Conservation (phyloP, 2,329 filamentous ascomycete genomes). For the Cephalotrichum gorgonifer region DNA sequence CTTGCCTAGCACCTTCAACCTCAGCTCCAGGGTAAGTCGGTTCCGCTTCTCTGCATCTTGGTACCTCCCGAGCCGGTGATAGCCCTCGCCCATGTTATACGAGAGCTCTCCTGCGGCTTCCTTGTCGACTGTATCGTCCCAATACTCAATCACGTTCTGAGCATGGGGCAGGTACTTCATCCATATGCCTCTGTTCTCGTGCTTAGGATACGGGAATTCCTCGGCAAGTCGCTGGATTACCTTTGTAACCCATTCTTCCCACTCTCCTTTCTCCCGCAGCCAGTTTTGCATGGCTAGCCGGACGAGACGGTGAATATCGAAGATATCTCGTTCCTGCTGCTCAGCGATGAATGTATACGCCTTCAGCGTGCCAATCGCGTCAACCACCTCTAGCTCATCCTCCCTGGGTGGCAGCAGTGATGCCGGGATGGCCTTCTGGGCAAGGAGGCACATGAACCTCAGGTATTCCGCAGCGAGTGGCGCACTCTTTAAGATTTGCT, state of each 20-base stretch:
- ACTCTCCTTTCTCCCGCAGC: slow-evolving; percentile 7
- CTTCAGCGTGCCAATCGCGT: slow-evolving; percentile 15
- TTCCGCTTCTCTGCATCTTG: not conserved
- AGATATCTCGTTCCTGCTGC: slow-evolving; percentile 10
- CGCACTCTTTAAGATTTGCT: slow-evolving; percentile 19
- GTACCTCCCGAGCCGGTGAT: not conserved
- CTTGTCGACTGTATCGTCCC: not conserved
- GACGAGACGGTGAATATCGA: slow-evolving; percentile 19
- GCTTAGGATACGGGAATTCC: not conserved
- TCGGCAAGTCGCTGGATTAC: not conserved
- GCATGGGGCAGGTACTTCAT: too few species aligned
- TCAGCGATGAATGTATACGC: slow-evolving; percentile 15
- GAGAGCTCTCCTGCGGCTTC: not conserved
- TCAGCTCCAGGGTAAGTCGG: not conserved
- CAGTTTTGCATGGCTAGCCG: slow-evolving; percentile 14
- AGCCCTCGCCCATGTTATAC: too few species aligned
- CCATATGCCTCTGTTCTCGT: not conserved
- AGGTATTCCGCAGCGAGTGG: slow-evolving; percentile 21
- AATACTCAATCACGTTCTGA: not conserved
- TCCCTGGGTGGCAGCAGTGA: slow-evolving; percentile 16
- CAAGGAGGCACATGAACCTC: slow-evolving; percentile 24
- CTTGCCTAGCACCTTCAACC: not conserved
- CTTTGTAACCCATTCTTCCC: not conserved
- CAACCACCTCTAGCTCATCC: slow-evolving; percentile 6
- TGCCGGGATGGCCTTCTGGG: slow-evolving; percentile 22